Evolutionary conservation across 768 basidiomycete species (phyloP), one percentile per base, ranked within the genome.

Genomic region (Hypholoma sublateritium): DNA sequence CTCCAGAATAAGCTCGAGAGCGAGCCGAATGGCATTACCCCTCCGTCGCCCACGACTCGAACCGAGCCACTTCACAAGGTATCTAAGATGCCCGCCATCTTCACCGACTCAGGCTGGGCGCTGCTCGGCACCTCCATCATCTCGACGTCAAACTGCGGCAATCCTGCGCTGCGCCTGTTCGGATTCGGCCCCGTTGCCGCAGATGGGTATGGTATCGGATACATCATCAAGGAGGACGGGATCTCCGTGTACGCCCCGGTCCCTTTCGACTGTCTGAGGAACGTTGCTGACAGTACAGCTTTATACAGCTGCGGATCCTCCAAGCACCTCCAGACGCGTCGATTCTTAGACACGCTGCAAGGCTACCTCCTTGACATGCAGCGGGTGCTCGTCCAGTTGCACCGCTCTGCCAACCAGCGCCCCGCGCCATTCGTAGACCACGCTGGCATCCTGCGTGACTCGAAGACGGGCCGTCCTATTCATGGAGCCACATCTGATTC

Each of bases 221-320:
- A 98, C 68, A 99, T 99, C 70, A 98, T 99, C 79, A 98, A 98
- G 73, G 95, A 97, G 61, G 89, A 95, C 59, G 89, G 88, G 2
- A 82, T 96, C 50, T 92, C 89, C 13, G 78, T 97, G 88, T 91
- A 71, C 21, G 24, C 55, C 14, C 22, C 28, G 9, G 3, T 25
- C 54, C 35, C 42, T 3, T 57, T 58, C 43, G 32, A 28, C 25
- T 39, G 22, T 36, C 46, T 45, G 14, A n/a, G 17, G 13, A 32
- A n/a, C 17, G 14, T 54, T 51, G 46, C 37, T 13, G 17, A 44
- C 8, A 25, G 50, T 32, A 32, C 28, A 32, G 28, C 2, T 32
- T 32, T 32, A 49, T 28, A 24, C 60, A 91, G 89, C 8, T 93
- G 93, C 69, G 94, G 92, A 21, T 89, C 94, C 0, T 94, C 92